A percentile compares a stretch with the other conserved stretches of the same genome.
Conservation (phyloP, 176 grass and related monocot genomes). For the Olyra latifolia region DNA sequence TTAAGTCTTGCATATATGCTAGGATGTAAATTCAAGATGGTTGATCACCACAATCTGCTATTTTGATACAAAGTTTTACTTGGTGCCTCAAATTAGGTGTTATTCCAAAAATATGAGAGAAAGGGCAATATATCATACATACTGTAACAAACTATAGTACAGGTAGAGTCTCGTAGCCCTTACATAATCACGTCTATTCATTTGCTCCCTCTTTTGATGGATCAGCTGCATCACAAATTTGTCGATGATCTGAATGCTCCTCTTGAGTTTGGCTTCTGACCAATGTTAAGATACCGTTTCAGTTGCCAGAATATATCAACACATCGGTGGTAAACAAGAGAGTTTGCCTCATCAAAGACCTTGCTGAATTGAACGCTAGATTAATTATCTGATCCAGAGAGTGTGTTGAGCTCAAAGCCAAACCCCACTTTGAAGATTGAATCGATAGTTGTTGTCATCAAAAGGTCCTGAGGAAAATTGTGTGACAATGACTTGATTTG, state of each 20-base stretch:
- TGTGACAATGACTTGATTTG: background rate
- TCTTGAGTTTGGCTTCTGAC: constrained; percentile 64
- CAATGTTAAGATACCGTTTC: constrained; percentile 61
- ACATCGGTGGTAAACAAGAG: constrained; percentile 46
- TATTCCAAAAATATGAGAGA: background rate
- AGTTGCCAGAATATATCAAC: constrained; percentile 62
- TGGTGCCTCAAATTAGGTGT: background rate
- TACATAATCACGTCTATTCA: constrained; percentile 39
- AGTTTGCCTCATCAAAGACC: constrained; percentile 59
- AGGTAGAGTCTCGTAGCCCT: background rate
- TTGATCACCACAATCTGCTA: too few relatives aligned
- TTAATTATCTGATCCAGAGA: constrained; percentile 37
- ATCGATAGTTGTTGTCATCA: constrained; percentile 69
- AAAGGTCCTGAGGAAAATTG: constrained; percentile 40
- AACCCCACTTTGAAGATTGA: constrained; percentile 69
- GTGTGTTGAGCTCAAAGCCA: constrained; percentile 50
- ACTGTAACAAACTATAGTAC: background rate
- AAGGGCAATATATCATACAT: background rate
- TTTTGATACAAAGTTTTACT: too few relatives aligned
- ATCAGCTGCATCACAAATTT: constrained; percentile 70
- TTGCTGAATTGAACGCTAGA: constrained; percentile 38
- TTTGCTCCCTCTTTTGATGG: constrained; percentile 40
- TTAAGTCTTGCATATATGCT: too few relatives aligned
- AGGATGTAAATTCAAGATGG: too few relatives aligned
- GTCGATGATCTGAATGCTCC: constrained; percentile 49